phyloP scores from a whole-genome alignment of 2,329 filamentous ascomycete species.

The Catunica adiposa region DNA sequence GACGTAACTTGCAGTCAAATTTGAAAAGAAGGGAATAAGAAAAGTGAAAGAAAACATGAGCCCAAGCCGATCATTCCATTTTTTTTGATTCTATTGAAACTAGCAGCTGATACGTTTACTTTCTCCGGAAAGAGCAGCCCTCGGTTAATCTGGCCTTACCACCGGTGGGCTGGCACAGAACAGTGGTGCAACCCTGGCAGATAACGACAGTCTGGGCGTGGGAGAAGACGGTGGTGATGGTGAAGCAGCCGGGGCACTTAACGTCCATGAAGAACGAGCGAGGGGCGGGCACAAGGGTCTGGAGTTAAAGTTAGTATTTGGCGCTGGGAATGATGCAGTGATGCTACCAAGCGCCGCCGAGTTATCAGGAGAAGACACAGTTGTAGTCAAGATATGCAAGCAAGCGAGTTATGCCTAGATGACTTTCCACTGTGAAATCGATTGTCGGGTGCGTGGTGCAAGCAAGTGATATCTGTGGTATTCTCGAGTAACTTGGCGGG shows the following conservation, averaged over 20 bases:
- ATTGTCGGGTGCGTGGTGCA: not conserved
- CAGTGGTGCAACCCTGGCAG: slow-evolving; percentile 98
- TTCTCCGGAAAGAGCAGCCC: slow-evolving; percentile 99
- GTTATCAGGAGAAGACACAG: not conserved
- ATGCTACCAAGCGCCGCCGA: not conserved
- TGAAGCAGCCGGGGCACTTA: slow-evolving; percentile 99
- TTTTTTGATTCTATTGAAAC: slow-evolving; percentile 20
- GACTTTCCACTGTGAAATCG: not conserved
- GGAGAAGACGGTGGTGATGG: slow-evolving; percentile 99
- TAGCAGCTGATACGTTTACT: slow-evolving; percentile 48
- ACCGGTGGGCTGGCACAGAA: slow-evolving; percentile 98
- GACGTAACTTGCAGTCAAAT: not conserved
- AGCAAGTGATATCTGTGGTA: not conserved
- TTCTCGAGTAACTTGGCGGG: not conserved
- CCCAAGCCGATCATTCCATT: slow-evolving; percentile 15
- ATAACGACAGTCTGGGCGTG: slow-evolving; percentile 99
- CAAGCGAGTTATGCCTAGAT: not conserved
- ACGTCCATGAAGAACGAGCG: slow-evolving; percentile 99
- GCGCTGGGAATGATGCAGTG: not conserved
- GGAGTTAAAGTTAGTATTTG: slow-evolving; percentile 8
- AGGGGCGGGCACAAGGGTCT: slow-evolving; percentile 88
- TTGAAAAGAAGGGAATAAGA: not conserved
- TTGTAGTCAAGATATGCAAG: slow-evolving; percentile 15
- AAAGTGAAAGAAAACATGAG: slow-evolving; percentile 13
- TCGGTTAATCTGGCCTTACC: slow-evolving; percentile 98